Conservation (phyloP, 345 rosid species). For the Chamaenerion angustifolium region DNA sequence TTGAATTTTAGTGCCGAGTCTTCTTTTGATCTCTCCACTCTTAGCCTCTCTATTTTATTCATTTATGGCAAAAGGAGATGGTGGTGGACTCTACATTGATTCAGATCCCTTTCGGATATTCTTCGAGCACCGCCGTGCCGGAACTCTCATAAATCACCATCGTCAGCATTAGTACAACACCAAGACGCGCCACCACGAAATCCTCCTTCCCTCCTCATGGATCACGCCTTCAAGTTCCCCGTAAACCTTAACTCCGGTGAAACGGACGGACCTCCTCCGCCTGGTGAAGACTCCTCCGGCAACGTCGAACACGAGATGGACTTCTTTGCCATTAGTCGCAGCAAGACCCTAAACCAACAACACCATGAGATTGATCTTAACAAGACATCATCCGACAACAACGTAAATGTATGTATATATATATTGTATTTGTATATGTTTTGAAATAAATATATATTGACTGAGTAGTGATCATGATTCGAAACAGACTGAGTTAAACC, state of each 20-base stretch:
- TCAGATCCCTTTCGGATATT: conserved; percentile 24
- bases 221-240: conserved; percentile 30
- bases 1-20: too few relatives aligned
- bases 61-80: conserved; percentile 1
- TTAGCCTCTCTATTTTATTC: background rate
- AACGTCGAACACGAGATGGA: conserved; percentile 34
- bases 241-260: conserved; percentile 15
- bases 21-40: too few relatives aligned
- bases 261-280: background rate
- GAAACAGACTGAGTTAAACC: conserved; percentile 58
- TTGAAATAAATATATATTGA: too few relatives aligned
- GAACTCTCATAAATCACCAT: conserved; percentile 13
- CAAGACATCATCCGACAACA: background rate
- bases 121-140: conserved; percentile 13
- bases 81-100: conserved; percentile 34
- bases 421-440: too few relatives aligned
- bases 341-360: too few relatives aligned
- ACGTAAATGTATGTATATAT: background rate
- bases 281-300: background rate
- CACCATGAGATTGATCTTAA: too few relatives aligned
- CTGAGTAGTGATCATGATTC: too few relatives aligned
- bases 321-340: conserved; percentile 23
- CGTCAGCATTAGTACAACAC: too few relatives aligned
- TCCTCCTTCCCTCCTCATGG: background rate
- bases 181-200: background rate